Evolutionary conservation across 345 rosid species (phyloP).

Genomic region (Eucalyptus curtisii): DNA sequence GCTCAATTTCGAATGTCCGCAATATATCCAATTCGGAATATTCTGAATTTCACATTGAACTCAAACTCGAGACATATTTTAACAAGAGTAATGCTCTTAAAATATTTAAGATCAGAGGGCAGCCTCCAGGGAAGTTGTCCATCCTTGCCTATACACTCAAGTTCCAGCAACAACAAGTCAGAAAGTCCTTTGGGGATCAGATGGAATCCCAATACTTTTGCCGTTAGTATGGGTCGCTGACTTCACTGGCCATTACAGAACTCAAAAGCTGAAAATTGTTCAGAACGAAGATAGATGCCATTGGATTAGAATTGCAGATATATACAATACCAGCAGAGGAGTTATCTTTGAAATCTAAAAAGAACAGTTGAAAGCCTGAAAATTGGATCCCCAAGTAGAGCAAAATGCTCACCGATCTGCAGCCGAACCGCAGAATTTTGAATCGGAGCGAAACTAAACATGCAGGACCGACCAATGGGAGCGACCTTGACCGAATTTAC

Average conservation of each 20-base stretch:
- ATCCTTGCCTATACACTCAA: slow-evolving; percentile 75
- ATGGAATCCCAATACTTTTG: slow-evolving; percentile 15
- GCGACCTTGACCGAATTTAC: not conserved
- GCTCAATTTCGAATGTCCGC: too few species aligned
- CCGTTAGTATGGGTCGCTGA: slow-evolving; percentile 33
- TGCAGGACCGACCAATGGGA: not conserved
- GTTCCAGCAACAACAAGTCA: slow-evolving; percentile 93
- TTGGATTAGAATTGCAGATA: rapidly evolving
- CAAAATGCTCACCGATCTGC: too few species aligned
- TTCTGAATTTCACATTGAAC: too few species aligned
- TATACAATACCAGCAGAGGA: not conserved
- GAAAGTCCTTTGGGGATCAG: slow-evolving; percentile 41
- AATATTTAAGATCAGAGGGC: slow-evolving; percentile 75
- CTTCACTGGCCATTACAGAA: slow-evolving; percentile 23
- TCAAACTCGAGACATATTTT: too few species aligned
- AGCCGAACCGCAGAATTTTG: too few species aligned
- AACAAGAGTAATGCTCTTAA: slow-evolving; percentile 66
- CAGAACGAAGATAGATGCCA: not conserved
- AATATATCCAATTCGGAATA: too few species aligned
- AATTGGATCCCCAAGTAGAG: too few species aligned
- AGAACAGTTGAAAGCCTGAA: not conserved
- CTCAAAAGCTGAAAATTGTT: not conserved
- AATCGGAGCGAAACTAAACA: too few species aligned
- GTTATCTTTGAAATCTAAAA: not conserved
- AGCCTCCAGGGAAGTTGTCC: slow-evolving; percentile 76